These are phyloP conservation scores for Babesia ovata DNA, from an alignment of 169 alveolate genomes.

Conservation along the genomic window DNA sequence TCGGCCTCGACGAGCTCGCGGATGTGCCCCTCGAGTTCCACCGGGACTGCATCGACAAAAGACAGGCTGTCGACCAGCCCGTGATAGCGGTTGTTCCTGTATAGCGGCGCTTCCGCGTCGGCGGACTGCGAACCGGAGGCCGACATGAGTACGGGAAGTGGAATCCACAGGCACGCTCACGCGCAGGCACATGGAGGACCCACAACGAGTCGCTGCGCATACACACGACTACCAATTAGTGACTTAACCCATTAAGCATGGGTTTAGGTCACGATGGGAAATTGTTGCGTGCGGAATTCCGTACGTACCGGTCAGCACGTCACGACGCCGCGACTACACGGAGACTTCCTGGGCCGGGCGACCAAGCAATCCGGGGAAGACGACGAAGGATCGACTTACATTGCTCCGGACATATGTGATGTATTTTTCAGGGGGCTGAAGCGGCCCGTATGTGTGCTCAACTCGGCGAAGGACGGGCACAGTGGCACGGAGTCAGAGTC, in stretches of 20 bases:
- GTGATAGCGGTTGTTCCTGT: slow-evolving; percentile 36
- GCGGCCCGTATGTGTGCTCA: slow-evolving; percentile 23
- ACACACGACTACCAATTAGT: no score
- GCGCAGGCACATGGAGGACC: no score
- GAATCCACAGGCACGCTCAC: background rate
- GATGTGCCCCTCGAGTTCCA: slow-evolving; percentile 46
- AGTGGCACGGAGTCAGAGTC: background rate
- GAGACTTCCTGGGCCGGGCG: background rate
- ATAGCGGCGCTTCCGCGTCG: slow-evolving; percentile 7
- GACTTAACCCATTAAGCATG: background rate
- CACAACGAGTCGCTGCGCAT: no score
- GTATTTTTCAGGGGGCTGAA: slow-evolving; percentile 26
- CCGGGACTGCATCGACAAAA: slow-evolving; percentile 59
- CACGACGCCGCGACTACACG: background rate
- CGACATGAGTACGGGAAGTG: slow-evolving; percentile 8
- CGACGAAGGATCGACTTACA: slow-evolving; percentile 8
- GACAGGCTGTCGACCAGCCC: slow-evolving; percentile 54
- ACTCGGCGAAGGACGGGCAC: background rate
- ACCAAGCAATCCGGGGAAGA: background rate
- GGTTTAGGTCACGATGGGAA: slow-evolving; percentile 3
- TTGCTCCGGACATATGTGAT: slow-evolving; percentile 55
- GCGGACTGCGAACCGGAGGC: background rate
- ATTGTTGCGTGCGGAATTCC: slow-evolving; percentile 19
- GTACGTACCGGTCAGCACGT: background rate
- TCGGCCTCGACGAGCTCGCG: slow-evolving; percentile 43